Evolutionary conservation across 192 early-diverging fungal species (phyloP), one percentile per base, ranked within the genome.

Genomic region (Coemansia sp.): DNA sequence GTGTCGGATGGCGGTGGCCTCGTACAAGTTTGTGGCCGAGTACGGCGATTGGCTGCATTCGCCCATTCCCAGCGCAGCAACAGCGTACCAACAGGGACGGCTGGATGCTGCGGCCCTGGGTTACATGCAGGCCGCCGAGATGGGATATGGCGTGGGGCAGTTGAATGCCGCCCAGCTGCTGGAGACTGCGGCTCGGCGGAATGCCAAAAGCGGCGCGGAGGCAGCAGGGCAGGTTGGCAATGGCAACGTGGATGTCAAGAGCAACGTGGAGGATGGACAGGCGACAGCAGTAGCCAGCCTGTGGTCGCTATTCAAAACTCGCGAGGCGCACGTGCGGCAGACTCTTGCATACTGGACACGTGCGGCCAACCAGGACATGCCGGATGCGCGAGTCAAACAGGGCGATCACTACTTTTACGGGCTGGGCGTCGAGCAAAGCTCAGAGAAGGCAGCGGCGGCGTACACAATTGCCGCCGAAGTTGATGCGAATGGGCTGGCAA

Each of bases 371-470:
- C 94, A 96, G 60, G 87, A 88, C 38, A 92, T 94, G 81, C 83
- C 89, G 0, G 93, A 97, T 64, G 90, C 94, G 36, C 82, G 94
- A 12, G 88, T 95, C 17, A 94, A 94, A 62, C 90, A 94, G 75
- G 97, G 95, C 11, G 97, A 97, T 71, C 91, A 94, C 74, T 94
- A 93, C 64, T 97, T 84, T 65, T 81, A 91, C 56, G 97, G 97
- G 1, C 84, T 90, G 48, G 93, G 94, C 38, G 83, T 83, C 9
- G 57, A 65, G 19, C 82, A 76, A 2, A 88, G 91, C 71, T 85
- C 82, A 37, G 86, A 87, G 47, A 85, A 82, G 56, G 97, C 97
- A 0, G 90, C 88, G 0, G 74, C 88, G 5, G 91, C 92, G 37
- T 98, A 98, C 74, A 82, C 84, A 15, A 79, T 93, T 1, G 92